Base-by-base conservation (phyloP, 2,329 filamentous ascomycete genomes). In the Ascosphaera acerosa region DNA sequence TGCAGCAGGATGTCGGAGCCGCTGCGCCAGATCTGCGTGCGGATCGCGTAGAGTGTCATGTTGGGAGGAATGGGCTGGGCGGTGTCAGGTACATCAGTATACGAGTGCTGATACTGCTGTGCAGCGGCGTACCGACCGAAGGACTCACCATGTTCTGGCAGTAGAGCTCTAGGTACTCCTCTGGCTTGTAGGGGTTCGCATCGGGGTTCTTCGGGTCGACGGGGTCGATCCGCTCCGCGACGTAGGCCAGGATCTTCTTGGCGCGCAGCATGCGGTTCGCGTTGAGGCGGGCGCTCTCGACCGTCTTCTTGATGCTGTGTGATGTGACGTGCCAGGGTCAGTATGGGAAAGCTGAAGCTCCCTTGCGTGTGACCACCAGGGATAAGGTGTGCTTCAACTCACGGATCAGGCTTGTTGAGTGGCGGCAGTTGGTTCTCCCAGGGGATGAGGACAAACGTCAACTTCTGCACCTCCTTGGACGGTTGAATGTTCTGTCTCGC, bases 261-360 rank as follows among this genome's bases (percentile, higher is more conserved):
- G 89, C 80, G 29, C 87, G 68, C 31, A 97, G 61, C 87, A 97
- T 94, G 33, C 84, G 69, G 46, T 94, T 97, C 7, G 87, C 87
- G 48, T 94, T 97, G 32, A 97, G 62, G 15, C 87, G 72, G 40
- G 82, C 84, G 49, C 84, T 90, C 32, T 73, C 20, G 20, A 23
- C 20, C 9, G 20, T 66, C 34, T 40, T 42, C n/a, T 40, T 42
- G 10, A 38, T 42, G 19, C 32, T 36, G 14, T 30, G 28, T 28
- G 32, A 29, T 16, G 31, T 7, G 15, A 27, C 16, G 15, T 26
- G 19, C 15, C 26, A 22, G 29, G 28, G 17, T 15, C 25, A 15
- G 35, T 25, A 31, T 37, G 27, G 30, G 31, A 27, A 36, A 32
- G 28, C 17, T 34, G 30, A 38, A 40, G 34, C n/a, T n/a, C n/a